Evolutionary conservation across 257 asterid species (phyloP).

Genomic region (Mentha longifolia): DNA sequence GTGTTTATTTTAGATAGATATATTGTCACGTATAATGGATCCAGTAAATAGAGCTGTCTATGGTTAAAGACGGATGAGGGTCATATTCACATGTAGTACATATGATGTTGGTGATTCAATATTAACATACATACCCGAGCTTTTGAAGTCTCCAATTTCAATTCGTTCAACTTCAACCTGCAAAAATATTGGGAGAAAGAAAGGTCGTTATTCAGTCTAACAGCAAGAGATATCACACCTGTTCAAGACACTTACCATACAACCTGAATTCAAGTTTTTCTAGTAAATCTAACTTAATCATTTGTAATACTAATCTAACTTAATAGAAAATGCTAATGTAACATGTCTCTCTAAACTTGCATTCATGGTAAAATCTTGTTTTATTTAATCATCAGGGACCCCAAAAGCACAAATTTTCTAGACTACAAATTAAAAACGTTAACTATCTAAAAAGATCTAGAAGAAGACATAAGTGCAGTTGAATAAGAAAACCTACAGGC

Average conservation of each 20-base stretch:
- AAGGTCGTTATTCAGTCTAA: constrained; percentile 14
- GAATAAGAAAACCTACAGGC: constrained; percentile 54
- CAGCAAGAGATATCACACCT: not conserved
- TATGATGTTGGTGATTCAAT: not conserved
- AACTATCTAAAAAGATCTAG: constrained; percentile 5
- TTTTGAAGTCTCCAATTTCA: constrained; percentile 76
- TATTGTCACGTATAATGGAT: not conserved
- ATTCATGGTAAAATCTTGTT: too few species aligned
- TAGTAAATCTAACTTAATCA: too few species aligned
- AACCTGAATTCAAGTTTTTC: too few species aligned
- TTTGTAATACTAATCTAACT: too few species aligned
- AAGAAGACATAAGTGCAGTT: constrained; percentile 22
- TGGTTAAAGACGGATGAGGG: constrained; percentile 1
- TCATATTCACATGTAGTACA: constrained; percentile 27
- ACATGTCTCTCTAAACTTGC: too few species aligned
- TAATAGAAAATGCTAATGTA: too few species aligned
- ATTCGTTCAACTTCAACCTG: constrained; percentile 95
- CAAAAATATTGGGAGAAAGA: constrained; percentile 26
- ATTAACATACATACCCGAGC: constrained; percentile 60
- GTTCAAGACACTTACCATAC: constrained; percentile 14
- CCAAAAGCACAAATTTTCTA: too few species aligned
- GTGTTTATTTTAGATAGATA: not conserved
- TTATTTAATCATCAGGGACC: too few species aligned
- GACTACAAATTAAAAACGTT: not conserved
- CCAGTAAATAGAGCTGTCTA: constrained; percentile 1